phyloP scores from a whole-genome alignment of 768 basidiomycete species.

The Gloeopeniophorella convolvens region DNA sequence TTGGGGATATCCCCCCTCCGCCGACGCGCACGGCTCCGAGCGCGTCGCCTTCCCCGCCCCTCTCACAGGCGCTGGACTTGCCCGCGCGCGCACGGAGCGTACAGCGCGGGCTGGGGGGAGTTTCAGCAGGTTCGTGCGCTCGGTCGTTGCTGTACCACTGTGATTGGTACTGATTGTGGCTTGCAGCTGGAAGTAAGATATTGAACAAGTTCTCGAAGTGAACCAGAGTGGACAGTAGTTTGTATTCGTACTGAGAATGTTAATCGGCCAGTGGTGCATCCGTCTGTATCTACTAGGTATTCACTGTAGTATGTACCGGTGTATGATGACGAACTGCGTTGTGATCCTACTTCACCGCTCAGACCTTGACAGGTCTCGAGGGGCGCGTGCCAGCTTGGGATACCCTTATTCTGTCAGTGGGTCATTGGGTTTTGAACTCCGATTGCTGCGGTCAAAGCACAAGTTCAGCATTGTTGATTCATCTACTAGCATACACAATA shows the following conservation, averaged over 20 bases:
- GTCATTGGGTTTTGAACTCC: too few relatives aligned
- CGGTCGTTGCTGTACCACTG: not conserved
- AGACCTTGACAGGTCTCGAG: too few relatives aligned
- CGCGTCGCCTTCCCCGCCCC: not conserved
- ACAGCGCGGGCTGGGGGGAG: not conserved
- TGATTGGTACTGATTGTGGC: not conserved
- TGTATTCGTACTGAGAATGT: not conserved
- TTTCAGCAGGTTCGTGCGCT: slow-evolving; percentile 15
- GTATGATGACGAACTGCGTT: too few relatives aligned
- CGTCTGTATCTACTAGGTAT: too few relatives aligned
- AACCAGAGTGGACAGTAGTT: not conserved
- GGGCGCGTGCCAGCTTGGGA: too few relatives aligned
- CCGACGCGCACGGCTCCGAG: slow-evolving; percentile 1
- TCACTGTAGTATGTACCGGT: too few relatives aligned
- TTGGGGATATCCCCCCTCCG: not conserved
- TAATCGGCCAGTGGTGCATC: not conserved
- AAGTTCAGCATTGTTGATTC: too few relatives aligned
- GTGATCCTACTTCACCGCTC: too few relatives aligned
- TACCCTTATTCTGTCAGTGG: too few relatives aligned
- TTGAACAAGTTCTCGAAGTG: slow-evolving; percentile 8
- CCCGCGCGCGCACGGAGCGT: slow-evolving; percentile 16
- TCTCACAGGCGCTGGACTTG: not conserved
- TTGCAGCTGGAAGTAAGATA: slow-evolving; percentile 7
- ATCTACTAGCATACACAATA: too few relatives aligned
- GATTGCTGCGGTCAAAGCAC: too few relatives aligned